Conservation (phyloP, 1,284 basidiomycete genomes). For the Paramarasmius palmivorus region DNA sequence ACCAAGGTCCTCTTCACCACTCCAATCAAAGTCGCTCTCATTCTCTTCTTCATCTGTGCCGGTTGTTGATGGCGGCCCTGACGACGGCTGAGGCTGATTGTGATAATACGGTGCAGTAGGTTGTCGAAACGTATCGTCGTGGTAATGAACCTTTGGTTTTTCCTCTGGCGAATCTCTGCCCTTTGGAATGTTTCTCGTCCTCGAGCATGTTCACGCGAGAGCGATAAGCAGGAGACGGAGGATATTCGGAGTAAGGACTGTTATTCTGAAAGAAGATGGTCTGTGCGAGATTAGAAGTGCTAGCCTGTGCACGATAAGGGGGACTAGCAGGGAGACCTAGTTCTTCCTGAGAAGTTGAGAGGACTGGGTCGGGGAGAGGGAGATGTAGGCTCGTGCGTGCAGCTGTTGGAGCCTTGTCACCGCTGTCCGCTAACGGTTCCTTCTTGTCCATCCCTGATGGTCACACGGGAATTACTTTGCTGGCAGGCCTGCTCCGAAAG, state of each 20-base stretch:
- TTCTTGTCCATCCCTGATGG: too few species aligned
- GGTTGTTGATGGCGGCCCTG: constrained; percentile 29
- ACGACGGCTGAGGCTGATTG: constrained; percentile 28
- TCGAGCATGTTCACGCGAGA: constrained; percentile 21
- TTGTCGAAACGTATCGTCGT: constrained; percentile 34
- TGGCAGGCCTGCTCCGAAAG: too few species aligned
- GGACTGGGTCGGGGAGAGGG: not conserved
- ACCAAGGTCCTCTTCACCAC: constrained; percentile 68
- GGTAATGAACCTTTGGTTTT: constrained; percentile 54
- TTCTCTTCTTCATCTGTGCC: constrained; percentile 61
- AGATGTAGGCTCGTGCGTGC: not conserved
- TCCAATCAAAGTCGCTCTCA: constrained; percentile 67
- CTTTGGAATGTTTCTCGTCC: not conserved
- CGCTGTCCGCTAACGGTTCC: too few species aligned
- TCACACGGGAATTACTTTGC: too few species aligned
- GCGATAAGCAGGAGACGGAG: constrained; percentile 25
- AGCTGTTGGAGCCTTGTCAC: not conserved
- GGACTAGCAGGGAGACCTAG: constrained; percentile 2
- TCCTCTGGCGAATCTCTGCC: constrained; percentile 16
- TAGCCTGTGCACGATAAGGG: constrained; percentile 13
- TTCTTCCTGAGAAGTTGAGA: not conserved
- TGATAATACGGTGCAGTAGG: constrained; percentile 22
- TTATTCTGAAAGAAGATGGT: constrained; percentile 5
- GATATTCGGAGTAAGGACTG: constrained; percentile 15
- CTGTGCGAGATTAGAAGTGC: constrained; percentile 8